Percentiles rank a stretch among this genome's conserved stretches.
phyloP scores from a whole-genome alignment of 2,329 filamentous ascomycete species.

The Cytospora mali region DNA sequence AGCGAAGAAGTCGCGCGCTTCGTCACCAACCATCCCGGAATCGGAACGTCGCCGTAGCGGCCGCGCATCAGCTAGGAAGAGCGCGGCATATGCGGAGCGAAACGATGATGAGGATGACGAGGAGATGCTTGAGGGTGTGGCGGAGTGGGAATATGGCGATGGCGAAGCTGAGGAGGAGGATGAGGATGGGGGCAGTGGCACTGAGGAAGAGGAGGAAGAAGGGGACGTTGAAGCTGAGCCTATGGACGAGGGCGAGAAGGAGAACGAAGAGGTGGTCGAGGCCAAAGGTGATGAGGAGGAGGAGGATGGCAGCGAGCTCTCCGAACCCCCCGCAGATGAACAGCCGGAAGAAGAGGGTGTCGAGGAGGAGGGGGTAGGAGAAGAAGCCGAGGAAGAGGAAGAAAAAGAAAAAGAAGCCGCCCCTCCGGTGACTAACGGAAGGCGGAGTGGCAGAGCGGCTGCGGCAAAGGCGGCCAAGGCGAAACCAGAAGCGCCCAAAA shows the following conservation, averaged over 20 bases:
- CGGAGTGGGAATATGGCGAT: slow-evolving; percentile 59
- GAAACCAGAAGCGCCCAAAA: slow-evolving; percentile 24
- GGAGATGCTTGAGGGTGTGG: slow-evolving; percentile 64
- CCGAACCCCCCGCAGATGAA: slow-evolving; percentile 21
- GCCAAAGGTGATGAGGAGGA: neutral
- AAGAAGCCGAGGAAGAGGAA: slow-evolving; percentile 19
- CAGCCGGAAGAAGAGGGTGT: slow-evolving; percentile 13
- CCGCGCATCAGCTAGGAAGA: slow-evolving; percentile 45
- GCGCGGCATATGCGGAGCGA: slow-evolving; percentile 57
- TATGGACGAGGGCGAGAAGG: slow-evolving; percentile 17
- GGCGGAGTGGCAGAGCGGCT: slow-evolving; percentile 25
- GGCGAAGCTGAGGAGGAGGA: slow-evolving; percentile 41
- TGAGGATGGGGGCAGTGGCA: slow-evolving; percentile 30
- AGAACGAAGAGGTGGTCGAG: slow-evolving; percentile 4
- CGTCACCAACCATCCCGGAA: slow-evolving; percentile 38
- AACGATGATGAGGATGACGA: slow-evolving; percentile 61
- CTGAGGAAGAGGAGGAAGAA: slow-evolving; percentile 33
- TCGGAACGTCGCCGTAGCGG: slow-evolving; percentile 59
- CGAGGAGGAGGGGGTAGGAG: slow-evolving; percentile 14
- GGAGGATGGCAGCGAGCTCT: slow-evolving; percentile 27
- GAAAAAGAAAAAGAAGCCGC: neutral
- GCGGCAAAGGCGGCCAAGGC: slow-evolving; percentile 23
- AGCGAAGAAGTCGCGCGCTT: slow-evolving; percentile 37
- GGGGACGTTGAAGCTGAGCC: slow-evolving; percentile 26
- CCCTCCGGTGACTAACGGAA: slow-evolving; percentile 26